A percentile compares a stretch with the other conserved stretches of the same genome.
phyloP scores from a whole-genome alignment of 192 early-diverging fungal species.

The Backusella morwellensis region DNA sequence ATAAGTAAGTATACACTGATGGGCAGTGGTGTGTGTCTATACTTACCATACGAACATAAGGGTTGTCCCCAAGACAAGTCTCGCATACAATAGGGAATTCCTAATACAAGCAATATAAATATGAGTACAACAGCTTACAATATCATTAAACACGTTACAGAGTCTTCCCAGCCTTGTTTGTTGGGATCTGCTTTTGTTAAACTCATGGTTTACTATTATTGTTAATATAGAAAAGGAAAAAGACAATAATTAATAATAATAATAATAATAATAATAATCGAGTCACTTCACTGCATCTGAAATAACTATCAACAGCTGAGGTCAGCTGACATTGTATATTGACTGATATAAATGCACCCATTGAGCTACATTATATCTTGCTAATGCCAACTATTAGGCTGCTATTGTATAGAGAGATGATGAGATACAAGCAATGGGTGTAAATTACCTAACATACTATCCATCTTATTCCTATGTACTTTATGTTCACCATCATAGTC shows the following conservation, averaged over 20 bases:
- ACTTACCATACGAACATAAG: slow-evolving; percentile 96
- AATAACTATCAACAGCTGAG: too few relatives aligned
- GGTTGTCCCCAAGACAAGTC: slow-evolving; percentile 96
- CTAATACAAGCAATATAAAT: not conserved
- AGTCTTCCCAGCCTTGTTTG: slow-evolving; percentile 63
- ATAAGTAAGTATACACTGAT: not conserved
- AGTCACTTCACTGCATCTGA: too few relatives aligned
- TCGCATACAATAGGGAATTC: slow-evolving; percentile 94
- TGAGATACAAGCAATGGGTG: too few relatives aligned
- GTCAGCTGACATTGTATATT: too few relatives aligned
- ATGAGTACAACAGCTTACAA: too few relatives aligned
- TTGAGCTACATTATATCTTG: too few relatives aligned
- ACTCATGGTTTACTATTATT: slow-evolving; percentile 27
- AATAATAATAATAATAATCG: not conserved
- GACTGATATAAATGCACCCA: too few relatives aligned
- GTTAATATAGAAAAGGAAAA: not conserved
- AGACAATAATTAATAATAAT: not conserved
- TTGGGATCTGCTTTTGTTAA: slow-evolving; percentile 56
- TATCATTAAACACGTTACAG: slow-evolving; percentile 31
- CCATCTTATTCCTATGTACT: too few relatives aligned
- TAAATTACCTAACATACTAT: too few relatives aligned
- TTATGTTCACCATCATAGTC: not conserved
- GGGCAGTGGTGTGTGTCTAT: not conserved
- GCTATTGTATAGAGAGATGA: too few relatives aligned
- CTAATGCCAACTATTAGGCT: too few relatives aligned